phyloP scores from a whole-genome alignment of 768 basidiomycete genomes.

The Trametes villosa region DNA sequence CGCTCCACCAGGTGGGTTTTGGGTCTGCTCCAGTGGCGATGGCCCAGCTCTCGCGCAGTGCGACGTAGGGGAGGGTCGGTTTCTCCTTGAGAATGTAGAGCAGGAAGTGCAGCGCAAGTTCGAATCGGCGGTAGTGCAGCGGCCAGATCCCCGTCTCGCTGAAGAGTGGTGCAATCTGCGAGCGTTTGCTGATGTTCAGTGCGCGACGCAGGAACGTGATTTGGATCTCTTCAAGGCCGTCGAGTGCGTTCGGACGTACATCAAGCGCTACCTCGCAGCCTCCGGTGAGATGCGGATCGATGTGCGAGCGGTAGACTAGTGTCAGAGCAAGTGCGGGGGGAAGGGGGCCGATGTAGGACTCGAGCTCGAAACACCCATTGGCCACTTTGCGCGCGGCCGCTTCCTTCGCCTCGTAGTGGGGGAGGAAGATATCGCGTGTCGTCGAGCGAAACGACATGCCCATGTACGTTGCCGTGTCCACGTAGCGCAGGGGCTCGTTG shows the following conservation, averaged over 20 bases:
- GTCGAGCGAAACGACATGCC: not conserved
- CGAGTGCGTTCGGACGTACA: not conserved
- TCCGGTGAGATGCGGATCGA: conserved; percentile 9
- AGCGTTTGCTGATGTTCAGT: conserved; percentile 25
- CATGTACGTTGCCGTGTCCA: not conserved
- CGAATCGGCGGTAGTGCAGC: conserved; percentile 24
- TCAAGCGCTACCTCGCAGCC: conserved; percentile 7
- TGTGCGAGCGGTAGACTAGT: conserved; percentile 7
- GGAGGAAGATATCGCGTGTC: not conserved
- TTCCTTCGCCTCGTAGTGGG: not conserved
- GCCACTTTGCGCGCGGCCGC: not conserved
- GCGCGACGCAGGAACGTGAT: conserved; percentile 27
- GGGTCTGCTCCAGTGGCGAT: not conserved
- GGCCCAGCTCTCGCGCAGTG: not conserved
- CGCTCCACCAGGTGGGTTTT: not conserved
- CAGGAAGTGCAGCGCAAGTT: conserved; percentile 27
- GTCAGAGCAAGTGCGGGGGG: not conserved
- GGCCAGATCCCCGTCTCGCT: conserved; percentile 34
- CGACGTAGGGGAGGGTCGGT: not conserved
- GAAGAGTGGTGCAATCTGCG: conserved; percentile 26
- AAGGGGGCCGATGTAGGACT: conserved; percentile 7
- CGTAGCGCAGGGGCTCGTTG: not conserved
- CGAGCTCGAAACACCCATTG: not conserved
- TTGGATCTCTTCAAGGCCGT: conserved; percentile 24
- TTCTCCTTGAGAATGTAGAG: conserved; percentile 11